These are phyloP conservation scores for Malus hybrid DNA, from an alignment of 331 rosid genomes.

Conservation along the genomic window DNA sequence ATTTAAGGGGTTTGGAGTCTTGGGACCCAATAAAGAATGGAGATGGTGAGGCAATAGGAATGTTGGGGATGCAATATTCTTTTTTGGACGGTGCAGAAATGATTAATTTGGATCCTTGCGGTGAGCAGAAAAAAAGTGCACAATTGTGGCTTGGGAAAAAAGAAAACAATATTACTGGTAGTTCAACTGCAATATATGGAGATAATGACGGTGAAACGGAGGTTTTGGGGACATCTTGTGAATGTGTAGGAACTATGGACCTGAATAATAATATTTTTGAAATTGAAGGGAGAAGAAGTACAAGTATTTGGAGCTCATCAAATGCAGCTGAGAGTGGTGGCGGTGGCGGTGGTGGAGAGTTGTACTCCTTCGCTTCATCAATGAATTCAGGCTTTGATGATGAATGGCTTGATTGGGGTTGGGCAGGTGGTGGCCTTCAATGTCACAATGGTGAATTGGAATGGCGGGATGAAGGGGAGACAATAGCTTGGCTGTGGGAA, in stretches of 20 bases:
- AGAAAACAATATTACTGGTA: background rate
- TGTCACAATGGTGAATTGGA: conserved; percentile 23
- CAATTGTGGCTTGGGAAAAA: background rate
- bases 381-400: conserved; percentile 33
- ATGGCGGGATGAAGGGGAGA: conserved; percentile 24
- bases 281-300: conserved; percentile 16
- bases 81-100: background rate
- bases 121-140: background rate
- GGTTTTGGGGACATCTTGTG: conserved; percentile 30
- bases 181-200: background rate
- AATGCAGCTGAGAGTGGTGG: conserved; percentile 18
- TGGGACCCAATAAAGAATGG: background rate
- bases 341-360: conserved; percentile 2
- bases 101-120: background rate
- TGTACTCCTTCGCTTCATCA: conserved; percentile 20
- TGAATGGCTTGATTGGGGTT: conserved; percentile 42
- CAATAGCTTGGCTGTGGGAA: conserved; percentile 34
- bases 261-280: conserved; percentile 14
- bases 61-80: background rate
- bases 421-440: conserved; percentile 12
- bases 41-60: background rate
- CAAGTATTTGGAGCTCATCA: conserved; percentile 22
- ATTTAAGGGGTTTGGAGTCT: background rate
- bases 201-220: conserved; percentile 16
- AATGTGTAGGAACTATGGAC: conserved; percentile 34